Evolutionary conservation across 331 rosid genomes (phyloP).

Genomic region (Phaseolus coccineus): DNA sequence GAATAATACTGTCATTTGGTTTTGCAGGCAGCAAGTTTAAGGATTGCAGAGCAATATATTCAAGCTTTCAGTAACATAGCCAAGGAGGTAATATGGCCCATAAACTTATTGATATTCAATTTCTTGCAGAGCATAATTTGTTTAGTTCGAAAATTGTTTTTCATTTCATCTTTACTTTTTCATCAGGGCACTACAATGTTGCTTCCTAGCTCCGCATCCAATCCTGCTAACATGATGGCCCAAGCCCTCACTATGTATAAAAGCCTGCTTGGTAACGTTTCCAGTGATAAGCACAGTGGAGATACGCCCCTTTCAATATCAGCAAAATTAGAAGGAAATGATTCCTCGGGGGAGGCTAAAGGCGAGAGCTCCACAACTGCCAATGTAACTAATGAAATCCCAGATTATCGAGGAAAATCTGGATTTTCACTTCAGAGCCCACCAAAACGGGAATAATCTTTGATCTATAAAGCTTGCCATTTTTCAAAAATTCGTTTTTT

Average conservation of each 20-base stretch:
- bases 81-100: slow-evolving; percentile 70
- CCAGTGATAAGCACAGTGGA: slow-evolving; percentile 49
- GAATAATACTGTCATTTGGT: slow-evolving; percentile 46
- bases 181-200: slow-evolving; percentile 89
- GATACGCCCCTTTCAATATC: slow-evolving; percentile 41
- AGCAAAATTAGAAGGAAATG: slow-evolving; percentile 45
- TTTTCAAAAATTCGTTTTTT: slow-evolving; percentile 39
- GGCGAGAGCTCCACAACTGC: slow-evolving; percentile 37
- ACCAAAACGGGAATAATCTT: slow-evolving; percentile 48
- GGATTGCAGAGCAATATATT: slow-evolving; percentile 92
- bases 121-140: slow-evolving; percentile 12
- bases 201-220: slow-evolving; percentile 88
- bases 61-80: slow-evolving; percentile 90
- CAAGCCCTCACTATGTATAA: slow-evolving; percentile 93
- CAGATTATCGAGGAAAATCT: slow-evolving; percentile 39
- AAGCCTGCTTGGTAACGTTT: slow-evolving; percentile 70
- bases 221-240: slow-evolving; percentile 94
- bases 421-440: slow-evolving; percentile 76
- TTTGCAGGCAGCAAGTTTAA: slow-evolving; percentile 92
- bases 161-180: slow-evolving; percentile 34
- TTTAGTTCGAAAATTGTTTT: slow-evolving; percentile 26
- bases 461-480: slow-evolving; percentile 28
- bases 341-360: slow-evolving; percentile 47
- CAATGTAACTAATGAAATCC: slow-evolving; percentile 25
- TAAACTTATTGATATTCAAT: slow-evolving; percentile 5